These are phyloP conservation scores for Elsinoe batatas DNA, from an alignment of 2,329 filamentous ascomycete genomes.

Conservation along the genomic window DNA sequence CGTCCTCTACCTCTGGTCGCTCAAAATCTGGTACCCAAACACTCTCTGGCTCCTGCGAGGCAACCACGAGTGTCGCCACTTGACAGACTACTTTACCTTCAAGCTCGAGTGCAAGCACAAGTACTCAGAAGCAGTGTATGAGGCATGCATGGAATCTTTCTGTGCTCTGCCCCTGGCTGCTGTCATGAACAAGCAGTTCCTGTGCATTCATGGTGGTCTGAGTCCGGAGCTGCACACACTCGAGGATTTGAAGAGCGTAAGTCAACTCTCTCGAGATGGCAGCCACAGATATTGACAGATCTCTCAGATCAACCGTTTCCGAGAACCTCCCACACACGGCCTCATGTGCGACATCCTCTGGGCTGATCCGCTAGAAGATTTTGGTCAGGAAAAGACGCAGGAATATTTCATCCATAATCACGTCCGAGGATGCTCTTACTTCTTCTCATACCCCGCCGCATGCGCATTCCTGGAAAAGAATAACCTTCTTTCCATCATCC, in stretches of 20 bases:
- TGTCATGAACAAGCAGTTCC: conserved; percentile 99
- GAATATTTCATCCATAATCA: conserved; percentile 98
- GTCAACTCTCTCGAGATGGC: conserved; percentile 26
- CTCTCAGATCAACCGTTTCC: conserved; percentile 82
- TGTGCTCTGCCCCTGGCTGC: conserved; percentile 86
- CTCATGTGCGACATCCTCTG: conserved; percentile 99
- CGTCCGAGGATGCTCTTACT: conserved; percentile 96
- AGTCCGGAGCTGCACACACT: conserved; percentile 93
- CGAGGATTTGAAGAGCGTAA: conserved; percentile 80
- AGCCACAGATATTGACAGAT: conserved; percentile 10
- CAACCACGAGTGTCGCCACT: conserved; percentile 96
- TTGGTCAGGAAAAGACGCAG: conserved; percentile 95
- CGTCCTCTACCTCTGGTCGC: conserved; percentile 90
- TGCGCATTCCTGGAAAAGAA: conserved; percentile 99
- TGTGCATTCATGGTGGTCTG: conserved; percentile 94
- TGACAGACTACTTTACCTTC: conserved; percentile 99
- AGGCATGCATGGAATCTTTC: conserved; percentile 98
- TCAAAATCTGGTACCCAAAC: conserved; percentile 99
- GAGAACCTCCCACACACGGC: conserved; percentile 92
- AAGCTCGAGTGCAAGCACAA: conserved; percentile 99
- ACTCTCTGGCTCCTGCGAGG: conserved; percentile 93
- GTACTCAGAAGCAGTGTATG: conserved; percentile 91
- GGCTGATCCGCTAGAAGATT: conserved; percentile 96
- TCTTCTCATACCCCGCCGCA: conserved; percentile 95
- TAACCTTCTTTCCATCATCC: conserved; percentile 91